Conservation (phyloP, 306 rosid genomes). For the Gleditsia sinensis region DNA sequence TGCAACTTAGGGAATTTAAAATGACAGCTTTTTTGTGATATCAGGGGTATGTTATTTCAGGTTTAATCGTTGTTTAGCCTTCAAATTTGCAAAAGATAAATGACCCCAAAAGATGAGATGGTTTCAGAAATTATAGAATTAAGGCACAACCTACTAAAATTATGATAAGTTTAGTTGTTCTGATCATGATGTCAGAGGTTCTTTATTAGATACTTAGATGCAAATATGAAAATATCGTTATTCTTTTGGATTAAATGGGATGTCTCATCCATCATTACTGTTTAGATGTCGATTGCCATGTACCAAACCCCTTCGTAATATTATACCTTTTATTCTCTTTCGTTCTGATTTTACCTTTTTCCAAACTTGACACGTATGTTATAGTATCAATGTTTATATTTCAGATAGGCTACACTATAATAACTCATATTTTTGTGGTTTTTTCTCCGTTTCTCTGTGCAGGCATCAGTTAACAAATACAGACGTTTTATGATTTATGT, state of each 20-base stretch:
- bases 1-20: not conserved
- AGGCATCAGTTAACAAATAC: conserved; percentile 54
- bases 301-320: no score
- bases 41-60: not conserved
- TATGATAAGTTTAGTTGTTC: no score
- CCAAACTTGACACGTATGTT: not conserved
- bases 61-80: not conserved
- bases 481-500: conserved; percentile 76
- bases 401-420: not conserved
- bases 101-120: not conserved
- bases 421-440: conserved; percentile 13
- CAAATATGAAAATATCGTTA: no score
- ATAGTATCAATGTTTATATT: not conserved
- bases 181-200: not conserved
- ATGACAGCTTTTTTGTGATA: not conserved
- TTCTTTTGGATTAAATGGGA: not conserved
- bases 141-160: not conserved
- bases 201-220: not conserved
- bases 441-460: conserved; percentile 17
- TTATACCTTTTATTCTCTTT: not conserved
- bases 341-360: not conserved
- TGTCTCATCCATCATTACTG: not conserved
- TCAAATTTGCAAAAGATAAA: not conserved
- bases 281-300: no score
- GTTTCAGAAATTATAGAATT: not conserved